Evolutionary conservation across 2,329 filamentous ascomycete genomes (phyloP).

Genomic region (Exophiala dermatitidis): DNA sequence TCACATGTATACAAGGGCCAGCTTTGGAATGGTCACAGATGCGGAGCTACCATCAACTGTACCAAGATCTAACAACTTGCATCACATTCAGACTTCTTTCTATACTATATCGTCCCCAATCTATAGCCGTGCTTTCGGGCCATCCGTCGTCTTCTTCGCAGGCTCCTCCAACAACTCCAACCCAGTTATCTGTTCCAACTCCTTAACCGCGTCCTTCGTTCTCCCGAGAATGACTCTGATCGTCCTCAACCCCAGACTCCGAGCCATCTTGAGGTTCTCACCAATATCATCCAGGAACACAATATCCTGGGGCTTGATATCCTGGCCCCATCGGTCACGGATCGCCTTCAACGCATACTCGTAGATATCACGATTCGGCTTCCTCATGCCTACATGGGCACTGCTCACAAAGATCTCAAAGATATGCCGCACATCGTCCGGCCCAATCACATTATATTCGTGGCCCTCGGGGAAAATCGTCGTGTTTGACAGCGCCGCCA

Average conservation of each 20-base stretch:
- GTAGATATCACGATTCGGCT: conserved; percentile 80
- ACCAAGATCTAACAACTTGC: too few relatives aligned
- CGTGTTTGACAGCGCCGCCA: conserved; percentile 86
- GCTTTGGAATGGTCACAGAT: too few relatives aligned
- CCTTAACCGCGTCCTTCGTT: conserved; percentile 71
- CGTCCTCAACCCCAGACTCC: conserved; percentile 66
- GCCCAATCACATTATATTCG: conserved; percentile 49
- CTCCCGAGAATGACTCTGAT: conserved; percentile 77
- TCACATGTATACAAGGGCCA: too few relatives aligned
- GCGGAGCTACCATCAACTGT: too few relatives aligned
- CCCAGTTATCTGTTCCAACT: conserved; percentile 69
- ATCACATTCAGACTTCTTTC: background rate
- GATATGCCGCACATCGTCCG: conserved; percentile 53
- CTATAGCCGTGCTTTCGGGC: conserved; percentile 11
- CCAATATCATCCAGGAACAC: conserved; percentile 93
- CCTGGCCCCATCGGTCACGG: conserved; percentile 49
- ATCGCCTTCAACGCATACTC: conserved; percentile 61
- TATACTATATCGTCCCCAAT: background rate
- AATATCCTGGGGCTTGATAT: conserved; percentile 59
- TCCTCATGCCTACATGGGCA: conserved; percentile 78
- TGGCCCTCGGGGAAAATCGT: conserved; percentile 75
- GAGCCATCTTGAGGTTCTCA: conserved; percentile 78
- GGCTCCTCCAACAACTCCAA: conserved; percentile 49
- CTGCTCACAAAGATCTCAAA: conserved; percentile 88
- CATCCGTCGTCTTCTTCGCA: background rate